A percentile compares a stretch with the other conserved stretches of the same genome.
Conservation (phyloP, 176 grass and related monocot species). For the Juncus inflexus region DNA sequence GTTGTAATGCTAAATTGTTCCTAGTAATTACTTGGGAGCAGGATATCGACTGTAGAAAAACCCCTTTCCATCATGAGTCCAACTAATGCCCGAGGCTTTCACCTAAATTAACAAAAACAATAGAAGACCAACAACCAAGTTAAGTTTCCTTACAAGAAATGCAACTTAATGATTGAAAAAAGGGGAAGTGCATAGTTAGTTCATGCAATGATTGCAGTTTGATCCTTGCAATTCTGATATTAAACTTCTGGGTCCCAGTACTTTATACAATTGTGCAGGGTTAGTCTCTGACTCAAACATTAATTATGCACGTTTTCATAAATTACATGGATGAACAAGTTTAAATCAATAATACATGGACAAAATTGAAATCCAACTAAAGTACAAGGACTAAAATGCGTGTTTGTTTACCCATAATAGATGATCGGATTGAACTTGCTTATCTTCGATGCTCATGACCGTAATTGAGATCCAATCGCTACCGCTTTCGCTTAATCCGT, state of each 20-base stretch:
- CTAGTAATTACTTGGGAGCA: slow-evolving; percentile 49
- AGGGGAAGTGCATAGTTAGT: no score
- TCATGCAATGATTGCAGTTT: no score
- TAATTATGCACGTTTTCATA: no score
- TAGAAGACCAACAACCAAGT: not conserved
- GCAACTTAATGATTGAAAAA: not conserved
- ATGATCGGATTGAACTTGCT: slow-evolving; percentile 47
- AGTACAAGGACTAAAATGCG: not conserved
- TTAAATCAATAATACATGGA: no score
- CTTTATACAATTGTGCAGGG: no score
- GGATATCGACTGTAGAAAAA: slow-evolving; percentile 96
- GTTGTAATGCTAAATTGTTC: no score
- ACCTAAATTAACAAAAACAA: slow-evolving; percentile 44
- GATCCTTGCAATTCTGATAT: no score
- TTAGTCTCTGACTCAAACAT: no score
- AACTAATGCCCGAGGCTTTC: slow-evolving; percentile 78
- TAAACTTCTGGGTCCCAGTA: no score
- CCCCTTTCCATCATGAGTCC: slow-evolving; percentile 84
- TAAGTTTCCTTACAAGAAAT: slow-evolving; percentile 25
- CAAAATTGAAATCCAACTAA: no score
- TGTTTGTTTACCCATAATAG: slow-evolving; percentile 65
- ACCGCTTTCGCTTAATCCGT: slow-evolving; percentile 76
- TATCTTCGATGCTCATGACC: slow-evolving; percentile 63
- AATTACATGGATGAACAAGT: no score
- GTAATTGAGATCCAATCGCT: slow-evolving; percentile 86